Evolutionary conservation across 2,329 filamentous ascomycete species (phyloP).

Genomic region (Cercospora janseana): DNA sequence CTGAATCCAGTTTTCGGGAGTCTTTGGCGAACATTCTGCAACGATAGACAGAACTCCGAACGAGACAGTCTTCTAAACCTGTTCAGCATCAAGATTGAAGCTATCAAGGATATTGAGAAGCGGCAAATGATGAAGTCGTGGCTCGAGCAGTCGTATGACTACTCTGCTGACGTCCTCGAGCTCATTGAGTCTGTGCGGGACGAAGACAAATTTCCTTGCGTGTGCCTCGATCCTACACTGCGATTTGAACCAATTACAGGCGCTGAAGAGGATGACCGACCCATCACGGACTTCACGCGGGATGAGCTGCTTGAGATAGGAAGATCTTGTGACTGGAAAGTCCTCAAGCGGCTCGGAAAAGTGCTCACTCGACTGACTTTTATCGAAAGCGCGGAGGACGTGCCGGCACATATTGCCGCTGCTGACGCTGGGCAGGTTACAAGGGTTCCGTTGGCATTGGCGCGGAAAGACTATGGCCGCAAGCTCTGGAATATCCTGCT

Average conservation of each 20-base stretch:
- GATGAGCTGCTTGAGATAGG: constrained; percentile 21
- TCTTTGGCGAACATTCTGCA: constrained; percentile 20
- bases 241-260: not conserved
- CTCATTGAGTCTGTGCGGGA: constrained; percentile 15
- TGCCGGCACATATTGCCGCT: constrained; percentile 15
- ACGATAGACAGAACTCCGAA: constrained; percentile 12
- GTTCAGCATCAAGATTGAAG: constrained; percentile 16
- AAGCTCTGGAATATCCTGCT: constrained; percentile 19
- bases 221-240: constrained; percentile 19
- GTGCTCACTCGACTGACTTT: constrained; percentile 21
- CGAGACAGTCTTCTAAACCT: constrained; percentile 16
- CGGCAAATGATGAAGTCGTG: constrained; percentile 17
- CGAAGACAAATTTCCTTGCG: constrained; percentile 12
- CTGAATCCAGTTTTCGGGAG: constrained; percentile 22
- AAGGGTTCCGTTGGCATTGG: constrained; percentile 18
- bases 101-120: constrained; percentile 3
- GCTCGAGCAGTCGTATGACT: constrained; percentile 22
- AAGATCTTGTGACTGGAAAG: constrained; percentile 16
- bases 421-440: constrained; percentile 7
- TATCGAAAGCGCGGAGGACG: constrained; percentile 9
- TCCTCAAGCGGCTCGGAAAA: constrained; percentile 13
- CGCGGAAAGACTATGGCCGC: constrained; percentile 9
- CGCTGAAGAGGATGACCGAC: constrained; percentile 9
- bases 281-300: constrained; percentile 17
- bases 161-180: constrained; percentile 18